Base-by-base conservation (phyloP, 225 moss, liverwort and hornwort species). In the Asterella californica region DNA sequence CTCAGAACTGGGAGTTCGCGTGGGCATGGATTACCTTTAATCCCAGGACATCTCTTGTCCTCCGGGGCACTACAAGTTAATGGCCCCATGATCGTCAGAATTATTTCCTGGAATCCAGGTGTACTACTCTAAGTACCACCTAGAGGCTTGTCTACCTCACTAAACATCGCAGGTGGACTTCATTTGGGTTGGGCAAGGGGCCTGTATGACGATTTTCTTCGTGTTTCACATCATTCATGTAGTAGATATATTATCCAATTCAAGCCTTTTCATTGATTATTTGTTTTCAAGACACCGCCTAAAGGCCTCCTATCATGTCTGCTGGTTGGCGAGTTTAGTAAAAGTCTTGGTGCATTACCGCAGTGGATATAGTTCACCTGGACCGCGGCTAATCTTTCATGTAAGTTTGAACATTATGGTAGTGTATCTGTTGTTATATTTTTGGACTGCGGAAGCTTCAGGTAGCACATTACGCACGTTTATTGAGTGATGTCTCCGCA, bases 171-270 rank as follows among this genome's bases (percentile, higher is more conserved):
- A 74, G 79, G 82, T 79, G 32, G 72, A 79, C 50, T 62, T 34
- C 34, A 63, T 79, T 54, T 65, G 54, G 77, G 57, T 78, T 74
- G 73, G 76, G 74, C 73, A 66, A 52, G 52, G 48, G 81, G 84
- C 61, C 77, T 78, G 74, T 78, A 72, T 80, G 82, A 82, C 37
- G 78, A 70, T 69, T 46, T 42, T 82, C 38, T 79, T 70, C 72
- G 76, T 67, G 76, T 82, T 77, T 82, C 74, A 78, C 69, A 80
- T 77, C 66, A 83, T 82, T 82, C 77, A 74, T 86, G 78, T 86
- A 78, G 50, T 79, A 67, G 55, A 75, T 79, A 72, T 77, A 79
- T 76, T 85, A 73, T 74, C 75, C 75, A 76, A 82, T 77, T 80
- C 61, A 71, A 75, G 69, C 46, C 64, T 68, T n/a, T 68, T 66